Percentiles rank a stretch among this genome's conserved stretches.
Evolutionary conservation across 2,329 filamentous ascomycete species (phyloP).

Genomic region (Westerdykella sp.): DNA sequence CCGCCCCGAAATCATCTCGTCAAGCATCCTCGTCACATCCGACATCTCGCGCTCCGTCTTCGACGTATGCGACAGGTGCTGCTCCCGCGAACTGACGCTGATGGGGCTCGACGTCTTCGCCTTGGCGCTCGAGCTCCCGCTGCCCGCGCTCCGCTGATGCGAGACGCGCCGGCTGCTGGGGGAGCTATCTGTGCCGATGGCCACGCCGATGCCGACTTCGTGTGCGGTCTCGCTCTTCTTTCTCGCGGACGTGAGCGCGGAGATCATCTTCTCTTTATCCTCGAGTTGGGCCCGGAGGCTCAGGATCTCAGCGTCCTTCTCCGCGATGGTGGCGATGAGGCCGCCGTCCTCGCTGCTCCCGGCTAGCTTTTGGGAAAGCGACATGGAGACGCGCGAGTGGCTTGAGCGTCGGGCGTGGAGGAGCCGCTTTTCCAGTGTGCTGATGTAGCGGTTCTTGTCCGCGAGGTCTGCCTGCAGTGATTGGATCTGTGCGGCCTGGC

Average conservation of each 20-base stretch:
- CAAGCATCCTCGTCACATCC: slow-evolving; percentile 87
- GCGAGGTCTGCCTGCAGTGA: slow-evolving; percentile 89
- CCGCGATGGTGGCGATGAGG: slow-evolving; percentile 64
- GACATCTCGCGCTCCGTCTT: slow-evolving; percentile 62
- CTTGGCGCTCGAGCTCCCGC: slow-evolving; percentile 19
- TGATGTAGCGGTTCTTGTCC: slow-evolving; percentile 97
- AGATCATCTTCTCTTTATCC: slow-evolving; percentile 91
- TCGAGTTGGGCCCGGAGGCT: slow-evolving; percentile 85
- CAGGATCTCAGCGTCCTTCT: slow-evolving; percentile 88
- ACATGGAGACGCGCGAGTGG: slow-evolving; percentile 77
- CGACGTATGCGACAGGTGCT: slow-evolving; percentile 12
- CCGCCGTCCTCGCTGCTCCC: slow-evolving; percentile 74
- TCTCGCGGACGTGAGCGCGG: slow-evolving; percentile 76
- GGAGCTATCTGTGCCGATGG: slow-evolving; percentile 24
- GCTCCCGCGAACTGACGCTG: slow-evolving; percentile 17
- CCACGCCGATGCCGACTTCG: slow-evolving; percentile 28
- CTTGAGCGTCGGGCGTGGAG: slow-evolving; percentile 86
- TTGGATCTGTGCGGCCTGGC: slow-evolving; percentile 74
- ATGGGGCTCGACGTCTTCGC: slow-evolving; percentile 11
- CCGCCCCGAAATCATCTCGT: slow-evolving; percentile 92
- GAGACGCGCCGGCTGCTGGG: slow-evolving; percentile 32
- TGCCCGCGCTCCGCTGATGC: slow-evolving; percentile 27
- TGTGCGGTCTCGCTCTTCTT: slow-evolving; percentile 81
- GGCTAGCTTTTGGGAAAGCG: slow-evolving; percentile 57
- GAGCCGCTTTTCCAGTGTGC: slow-evolving; percentile 84